Evolutionary conservation across 129 eudicot genomes (phyloP).

Genomic region (Sambucus nigra): DNA sequence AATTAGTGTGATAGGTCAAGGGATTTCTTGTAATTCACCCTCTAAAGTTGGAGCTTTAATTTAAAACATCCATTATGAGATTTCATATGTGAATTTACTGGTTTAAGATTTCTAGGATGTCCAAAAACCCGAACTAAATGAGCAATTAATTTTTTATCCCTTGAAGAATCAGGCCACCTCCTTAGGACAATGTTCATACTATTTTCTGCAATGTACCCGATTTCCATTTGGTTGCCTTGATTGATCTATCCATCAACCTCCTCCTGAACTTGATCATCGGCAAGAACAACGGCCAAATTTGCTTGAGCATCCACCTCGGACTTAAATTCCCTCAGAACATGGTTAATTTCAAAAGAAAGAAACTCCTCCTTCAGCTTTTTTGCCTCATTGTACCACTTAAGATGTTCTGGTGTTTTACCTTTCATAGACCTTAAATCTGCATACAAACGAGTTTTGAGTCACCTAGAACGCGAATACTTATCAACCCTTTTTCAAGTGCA

Average conservation of each 20-base stretch:
- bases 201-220: not conserved
- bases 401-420: conserved; percentile 56
- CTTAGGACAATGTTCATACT: too few species aligned
- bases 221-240: not conserved
- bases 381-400: conserved; percentile 59
- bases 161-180: too few species aligned
- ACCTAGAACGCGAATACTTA: conserved; percentile 61
- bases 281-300: conserved; percentile 71
- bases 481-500: conserved; percentile 83
- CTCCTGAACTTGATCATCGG: conserved; percentile 47
- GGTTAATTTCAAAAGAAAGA: conserved; percentile 51
- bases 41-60: too few species aligned
- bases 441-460: conserved; percentile 92
- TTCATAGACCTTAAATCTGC: conserved; percentile 95
- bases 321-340: conserved; percentile 70
- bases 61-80: too few species aligned
- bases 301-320: conserved; percentile 95
- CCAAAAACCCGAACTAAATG: too few species aligned
- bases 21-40: too few species aligned
- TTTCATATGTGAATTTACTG: too few species aligned
- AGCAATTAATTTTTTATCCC: too few species aligned
- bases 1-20: too few species aligned
- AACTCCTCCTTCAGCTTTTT: conserved; percentile 67
- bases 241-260: conserved; percentile 9
- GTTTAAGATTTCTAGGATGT: too few species aligned